Evolutionary conservation across 495 filamentous ascomycete species (phyloP).

Genomic region (Tuber borchii): DNA sequence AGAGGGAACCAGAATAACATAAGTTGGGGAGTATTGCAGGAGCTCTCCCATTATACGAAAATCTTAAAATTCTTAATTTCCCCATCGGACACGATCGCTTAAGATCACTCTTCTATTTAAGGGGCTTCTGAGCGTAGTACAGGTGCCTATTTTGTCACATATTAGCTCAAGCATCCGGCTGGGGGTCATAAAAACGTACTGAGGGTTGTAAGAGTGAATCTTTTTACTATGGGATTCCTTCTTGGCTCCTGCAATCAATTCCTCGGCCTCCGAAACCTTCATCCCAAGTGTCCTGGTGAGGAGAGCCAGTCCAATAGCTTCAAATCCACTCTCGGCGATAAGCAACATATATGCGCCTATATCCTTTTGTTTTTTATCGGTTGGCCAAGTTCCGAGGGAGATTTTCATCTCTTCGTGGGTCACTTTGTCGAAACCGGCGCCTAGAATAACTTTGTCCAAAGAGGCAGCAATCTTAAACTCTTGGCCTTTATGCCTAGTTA

Average conservation of each 20-base stretch:
- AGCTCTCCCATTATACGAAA: background rate
- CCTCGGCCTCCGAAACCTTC: conserved; percentile 10
- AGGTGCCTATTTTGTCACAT: conserved; percentile 6
- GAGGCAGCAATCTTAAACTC: conserved; percentile 8
- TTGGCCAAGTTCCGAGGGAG: conserved; percentile 29
- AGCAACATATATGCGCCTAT: conserved; percentile 22
- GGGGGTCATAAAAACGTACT: conserved; percentile 14
- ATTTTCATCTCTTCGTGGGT: conserved; percentile 13
- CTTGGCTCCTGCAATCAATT: conserved; percentile 5
- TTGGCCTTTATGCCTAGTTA: conserved; percentile 16
- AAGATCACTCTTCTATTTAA: background rate
- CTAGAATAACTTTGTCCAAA: conserved; percentile 6
- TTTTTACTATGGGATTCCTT: conserved; percentile 25
- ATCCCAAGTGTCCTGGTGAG: conserved; percentile 25
- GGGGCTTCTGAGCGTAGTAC: conserved; percentile 23
- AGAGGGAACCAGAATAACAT: background rate
- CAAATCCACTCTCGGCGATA: conserved; percentile 22
- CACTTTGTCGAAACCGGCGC: conserved; percentile 23
- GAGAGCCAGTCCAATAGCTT: conserved; percentile 26
- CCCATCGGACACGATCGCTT: background rate
- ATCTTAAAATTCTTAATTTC: background rate
- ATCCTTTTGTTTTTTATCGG: conserved; percentile 25
- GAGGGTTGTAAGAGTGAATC: conserved; percentile 21
- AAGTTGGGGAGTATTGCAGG: background rate
- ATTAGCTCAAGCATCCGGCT: background rate